These are phyloP conservation scores for Cladorrhinum samala DNA, from an alignment of 495 filamentous ascomycete species.

Conservation along the genomic window DNA sequence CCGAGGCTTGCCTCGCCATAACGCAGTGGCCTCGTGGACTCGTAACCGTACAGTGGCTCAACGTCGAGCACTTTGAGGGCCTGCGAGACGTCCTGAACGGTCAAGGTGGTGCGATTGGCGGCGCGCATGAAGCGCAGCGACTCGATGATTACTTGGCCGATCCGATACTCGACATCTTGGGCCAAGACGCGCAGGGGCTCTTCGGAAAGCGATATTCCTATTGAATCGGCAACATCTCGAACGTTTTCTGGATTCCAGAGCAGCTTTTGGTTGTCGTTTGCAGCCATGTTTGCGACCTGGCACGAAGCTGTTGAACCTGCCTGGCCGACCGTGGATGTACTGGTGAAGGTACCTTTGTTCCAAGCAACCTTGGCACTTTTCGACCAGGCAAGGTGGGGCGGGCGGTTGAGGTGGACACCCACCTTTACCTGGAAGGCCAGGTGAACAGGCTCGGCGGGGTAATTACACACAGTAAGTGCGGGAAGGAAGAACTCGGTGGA, in stretches of 20 bases:
- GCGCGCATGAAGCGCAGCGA: conserved; percentile 93
- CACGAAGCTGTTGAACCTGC: too few species aligned
- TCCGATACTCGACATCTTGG: conserved; percentile 90
- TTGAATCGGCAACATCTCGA: conserved; percentile 88
- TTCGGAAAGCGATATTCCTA: conserved; percentile 75
- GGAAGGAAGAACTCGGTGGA: too few species aligned
- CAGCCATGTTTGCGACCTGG: conserved; percentile 16
- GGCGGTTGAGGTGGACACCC: too few species aligned
- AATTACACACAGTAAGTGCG: too few species aligned
- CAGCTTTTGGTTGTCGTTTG: conserved; percentile 31
- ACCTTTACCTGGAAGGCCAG: too few species aligned
- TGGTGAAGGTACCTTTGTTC: too few species aligned
- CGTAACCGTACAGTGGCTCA: conserved; percentile 93
- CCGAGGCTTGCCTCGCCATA: conserved; percentile 93
- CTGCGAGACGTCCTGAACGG: conserved; percentile 77
- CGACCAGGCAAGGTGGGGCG: too few species aligned
- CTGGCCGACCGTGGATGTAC: too few species aligned
- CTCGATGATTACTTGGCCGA: conserved; percentile 87
- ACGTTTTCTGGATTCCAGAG: conserved; percentile 97
- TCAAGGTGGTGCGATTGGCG: conserved; percentile 71
- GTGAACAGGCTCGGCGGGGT: too few species aligned
- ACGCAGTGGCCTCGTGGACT: conserved; percentile 73
- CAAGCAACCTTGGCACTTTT: too few species aligned
- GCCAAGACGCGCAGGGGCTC: conserved; percentile 78
- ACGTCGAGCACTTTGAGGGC: conserved; percentile 81